Conservation (phyloP, 331 rosid species). For the Malus hybrid region DNA sequence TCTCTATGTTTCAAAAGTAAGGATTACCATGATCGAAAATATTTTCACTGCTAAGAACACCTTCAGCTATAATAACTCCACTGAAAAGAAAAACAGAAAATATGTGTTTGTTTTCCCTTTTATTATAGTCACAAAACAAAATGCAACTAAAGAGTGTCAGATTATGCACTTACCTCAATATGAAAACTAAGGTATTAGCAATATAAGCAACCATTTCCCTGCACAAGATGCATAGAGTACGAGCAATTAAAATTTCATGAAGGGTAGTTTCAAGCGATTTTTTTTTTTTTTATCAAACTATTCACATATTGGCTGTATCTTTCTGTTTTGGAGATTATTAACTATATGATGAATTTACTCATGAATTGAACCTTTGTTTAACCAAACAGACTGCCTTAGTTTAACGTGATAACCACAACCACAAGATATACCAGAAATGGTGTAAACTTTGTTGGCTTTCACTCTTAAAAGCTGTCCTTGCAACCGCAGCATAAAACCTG, state of each 20-base stretch:
- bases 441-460: constrained; percentile 94
- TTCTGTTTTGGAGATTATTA: not conserved
- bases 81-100: constrained; percentile 37
- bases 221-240: constrained; percentile 14
- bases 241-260: not conserved
- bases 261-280: not conserved
- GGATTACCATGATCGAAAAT: constrained; percentile 48
- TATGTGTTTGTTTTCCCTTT: not conserved
- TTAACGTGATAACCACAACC: not conserved
- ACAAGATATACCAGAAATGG: constrained; percentile 73
- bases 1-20: not conserved
- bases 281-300: not conserved
- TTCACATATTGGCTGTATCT: not conserved
- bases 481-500: constrained; percentile 90
- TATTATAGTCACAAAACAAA: not conserved
- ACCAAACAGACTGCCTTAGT: not conserved
- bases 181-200: constrained; percentile 83
- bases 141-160: not conserved
- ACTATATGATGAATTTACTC: not conserved
- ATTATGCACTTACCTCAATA: constrained; percentile 64
- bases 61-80: constrained; percentile 89
- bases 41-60: constrained; percentile 32
- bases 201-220: constrained; percentile 98
- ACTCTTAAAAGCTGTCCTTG: constrained; percentile 90
- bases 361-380: not conserved